A percentile compares a stretch with the other conserved stretches of the same genome.
Evolutionary conservation across 208 protist genomes (phyloP).

Genomic region (Trypanosoma vivax): DNA sequence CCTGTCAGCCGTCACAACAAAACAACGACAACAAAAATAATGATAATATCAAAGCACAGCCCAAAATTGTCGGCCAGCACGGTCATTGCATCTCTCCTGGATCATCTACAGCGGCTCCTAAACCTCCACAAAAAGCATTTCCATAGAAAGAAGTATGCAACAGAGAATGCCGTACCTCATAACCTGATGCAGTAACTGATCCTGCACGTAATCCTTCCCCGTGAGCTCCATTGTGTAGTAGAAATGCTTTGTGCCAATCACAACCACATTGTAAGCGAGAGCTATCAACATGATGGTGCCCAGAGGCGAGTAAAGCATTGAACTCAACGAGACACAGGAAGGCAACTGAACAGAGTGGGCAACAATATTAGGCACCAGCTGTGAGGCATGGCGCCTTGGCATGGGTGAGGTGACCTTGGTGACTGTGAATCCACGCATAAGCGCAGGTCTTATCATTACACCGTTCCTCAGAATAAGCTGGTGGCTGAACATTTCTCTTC

Average conservation of each 20-base stretch:
- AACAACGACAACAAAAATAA: too few species aligned
- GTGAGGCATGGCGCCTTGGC: neutral
- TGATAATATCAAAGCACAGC: too few species aligned
- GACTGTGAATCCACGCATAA: too few species aligned
- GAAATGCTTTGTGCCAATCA: constrained; percentile 76
- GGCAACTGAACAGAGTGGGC: constrained; percentile 50
- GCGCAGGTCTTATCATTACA: neutral
- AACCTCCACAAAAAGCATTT: constrained; percentile 83
- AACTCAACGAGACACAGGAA: constrained; percentile 52
- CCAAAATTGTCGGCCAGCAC: too few species aligned
- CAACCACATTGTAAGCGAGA: constrained; percentile 84
- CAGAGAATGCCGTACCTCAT: constrained; percentile 80
- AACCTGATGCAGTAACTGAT: constrained; percentile 75
- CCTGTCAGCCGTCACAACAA: too few species aligned
- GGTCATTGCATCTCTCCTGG: too few species aligned
- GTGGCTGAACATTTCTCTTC: constrained; percentile 11
- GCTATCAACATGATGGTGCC: constrained; percentile 65
- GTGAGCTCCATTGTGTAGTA: constrained; percentile 84
- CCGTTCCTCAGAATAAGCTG: neutral
- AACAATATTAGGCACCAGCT: constrained; percentile 44
- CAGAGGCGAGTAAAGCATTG: constrained; percentile 70
- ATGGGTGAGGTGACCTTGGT: neutral
- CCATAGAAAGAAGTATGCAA: constrained; percentile 79
- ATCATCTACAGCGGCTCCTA: constrained; percentile 17
- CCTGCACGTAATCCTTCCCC: constrained; percentile 87